Base-by-base conservation (phyloP, 768 basidiomycete genomes). In the Grammothele lineata region DNA sequence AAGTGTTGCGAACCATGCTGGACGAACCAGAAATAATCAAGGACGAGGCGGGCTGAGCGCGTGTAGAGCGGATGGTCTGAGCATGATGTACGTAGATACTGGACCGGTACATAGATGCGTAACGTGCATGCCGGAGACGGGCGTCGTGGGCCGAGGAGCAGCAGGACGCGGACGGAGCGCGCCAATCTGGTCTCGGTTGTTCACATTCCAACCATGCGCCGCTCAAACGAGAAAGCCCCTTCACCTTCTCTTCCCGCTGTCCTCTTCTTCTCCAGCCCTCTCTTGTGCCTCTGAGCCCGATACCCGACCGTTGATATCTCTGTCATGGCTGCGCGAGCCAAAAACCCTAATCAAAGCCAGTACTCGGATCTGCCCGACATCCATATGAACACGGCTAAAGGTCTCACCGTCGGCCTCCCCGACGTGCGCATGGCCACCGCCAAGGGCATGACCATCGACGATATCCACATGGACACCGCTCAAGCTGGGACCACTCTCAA, bases 301-400 rank as follows among this genome's bases (percentile, higher is more conserved):
- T 21, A 40, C 12, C 14, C 21, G 8, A 5, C 23, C 32, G 15
- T 35, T 35, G 32, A 35, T 43, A 30, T 24, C 15, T 14, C n/a
- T n/a, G n/a, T 33, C 5, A 43, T 43, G 42, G 42, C 42, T 15
- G 42, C 41, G 27, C 45, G 47, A 26, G 36, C 21, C 24, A 39
- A 44, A 17, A 36, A 40, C 37, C 42, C 37, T 25, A 30, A 34
- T 32, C 43, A 36, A 15, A 26, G 19, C 26, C 34, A 24, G 41
- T 68, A 69, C 58, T 69, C 61, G 44, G 85, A 87, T 38, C 66
- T 69, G 56, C 70, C 65, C 45, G 87, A 91, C 61, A 70, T 87
- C 5, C 83, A 82, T 60, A 91, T 92, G 90, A 79, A 81, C 53
- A 89, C 91, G 1, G 80, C 87, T 23, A 88, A 81, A 62, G 81